These are phyloP conservation scores for Senna siamea DNA, from an alignment of 306 rosid genomes.

Conservation along the genomic window DNA sequence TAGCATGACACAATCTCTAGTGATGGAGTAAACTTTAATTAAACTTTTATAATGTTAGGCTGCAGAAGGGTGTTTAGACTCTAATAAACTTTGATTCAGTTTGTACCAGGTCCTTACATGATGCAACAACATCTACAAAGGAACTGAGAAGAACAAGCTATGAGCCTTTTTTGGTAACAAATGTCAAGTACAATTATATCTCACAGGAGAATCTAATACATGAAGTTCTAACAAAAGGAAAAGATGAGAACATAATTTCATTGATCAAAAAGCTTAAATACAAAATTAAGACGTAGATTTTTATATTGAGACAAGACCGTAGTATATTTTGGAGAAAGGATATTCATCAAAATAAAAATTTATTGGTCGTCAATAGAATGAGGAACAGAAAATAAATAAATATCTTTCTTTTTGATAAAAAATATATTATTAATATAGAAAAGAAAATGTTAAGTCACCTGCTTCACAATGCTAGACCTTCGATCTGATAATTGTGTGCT, in stretches of 20 bases:
- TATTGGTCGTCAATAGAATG: too few relatives aligned
- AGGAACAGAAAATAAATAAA: background rate
- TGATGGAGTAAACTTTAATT: too few relatives aligned
- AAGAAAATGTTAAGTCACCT: constrained; percentile 55
- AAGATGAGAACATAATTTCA: background rate
- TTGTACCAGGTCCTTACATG: too few relatives aligned
- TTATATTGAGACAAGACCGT: background rate
- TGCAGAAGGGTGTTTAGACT: too few relatives aligned
- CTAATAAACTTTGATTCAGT: too few relatives aligned
- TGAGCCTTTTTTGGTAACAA: too few relatives aligned
- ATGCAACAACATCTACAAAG: too few relatives aligned
- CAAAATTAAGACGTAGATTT: background rate
- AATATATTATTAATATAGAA: background rate
- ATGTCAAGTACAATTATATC: background rate
- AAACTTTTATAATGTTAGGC: too few relatives aligned
- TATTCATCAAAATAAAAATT: constrained; percentile 27
- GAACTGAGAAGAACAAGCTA: too few relatives aligned
- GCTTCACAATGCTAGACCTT: constrained; percentile 97
- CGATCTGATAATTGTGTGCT: constrained; percentile 92
- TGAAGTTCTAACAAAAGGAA: background rate
- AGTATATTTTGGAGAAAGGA: background rate
- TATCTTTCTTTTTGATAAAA: background rate
- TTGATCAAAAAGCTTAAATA: background rate
- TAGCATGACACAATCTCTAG: too few relatives aligned
- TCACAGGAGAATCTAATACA: background rate